phyloP scores from a whole-genome alignment of 1,284 basidiomycete species.

The Cryptococcus sp. region DNA sequence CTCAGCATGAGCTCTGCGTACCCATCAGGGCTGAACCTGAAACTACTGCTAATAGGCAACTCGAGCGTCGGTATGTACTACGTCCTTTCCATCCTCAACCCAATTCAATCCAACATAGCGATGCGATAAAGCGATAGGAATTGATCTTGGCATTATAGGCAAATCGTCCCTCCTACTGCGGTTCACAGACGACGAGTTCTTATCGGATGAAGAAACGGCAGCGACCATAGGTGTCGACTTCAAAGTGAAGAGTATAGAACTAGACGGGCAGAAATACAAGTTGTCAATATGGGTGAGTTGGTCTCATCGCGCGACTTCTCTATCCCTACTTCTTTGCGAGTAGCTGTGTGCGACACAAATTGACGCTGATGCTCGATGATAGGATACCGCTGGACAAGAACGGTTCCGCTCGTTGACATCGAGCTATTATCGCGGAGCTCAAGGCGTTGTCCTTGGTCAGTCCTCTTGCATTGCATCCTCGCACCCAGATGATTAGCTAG shows the following conservation, averaged over 20 bases:
- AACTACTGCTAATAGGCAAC: slow-evolving; percentile 66
- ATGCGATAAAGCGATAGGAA: not conserved
- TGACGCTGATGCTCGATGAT: not conserved
- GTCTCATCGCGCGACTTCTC: not conserved
- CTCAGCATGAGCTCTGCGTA: slow-evolving; percentile 11
- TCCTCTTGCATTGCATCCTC: not conserved
- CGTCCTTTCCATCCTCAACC: not conserved
- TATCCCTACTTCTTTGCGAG: not conserved
- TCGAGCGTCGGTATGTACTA: slow-evolving; percentile 81
- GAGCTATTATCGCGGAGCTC: slow-evolving; percentile 78
- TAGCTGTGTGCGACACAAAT: not conserved
- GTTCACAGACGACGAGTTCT: slow-evolving; percentile 92
- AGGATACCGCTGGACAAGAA: slow-evolving; percentile 97
- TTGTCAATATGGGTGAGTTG: slow-evolving; percentile 59
- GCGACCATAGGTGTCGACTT: slow-evolving; percentile 76
- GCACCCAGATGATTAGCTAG: not conserved
- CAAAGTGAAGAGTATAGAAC: slow-evolving; percentile 58
- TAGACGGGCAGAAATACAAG: slow-evolving; percentile 58
- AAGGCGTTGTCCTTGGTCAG: slow-evolving; percentile 75
- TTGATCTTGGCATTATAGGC: slow-evolving; percentile 26
- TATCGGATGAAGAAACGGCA: slow-evolving; percentile 89
- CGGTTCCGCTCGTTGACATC: slow-evolving; percentile 97
- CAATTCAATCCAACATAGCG: not conserved
- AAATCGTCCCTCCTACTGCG: slow-evolving; percentile 80
- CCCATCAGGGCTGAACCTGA: slow-evolving; percentile 49